A percentile compares a stretch with the other conserved stretches of the same genome.
phyloP scores from a whole-genome alignment of 306 rosid species.

The Glycine tomentella region DNA sequence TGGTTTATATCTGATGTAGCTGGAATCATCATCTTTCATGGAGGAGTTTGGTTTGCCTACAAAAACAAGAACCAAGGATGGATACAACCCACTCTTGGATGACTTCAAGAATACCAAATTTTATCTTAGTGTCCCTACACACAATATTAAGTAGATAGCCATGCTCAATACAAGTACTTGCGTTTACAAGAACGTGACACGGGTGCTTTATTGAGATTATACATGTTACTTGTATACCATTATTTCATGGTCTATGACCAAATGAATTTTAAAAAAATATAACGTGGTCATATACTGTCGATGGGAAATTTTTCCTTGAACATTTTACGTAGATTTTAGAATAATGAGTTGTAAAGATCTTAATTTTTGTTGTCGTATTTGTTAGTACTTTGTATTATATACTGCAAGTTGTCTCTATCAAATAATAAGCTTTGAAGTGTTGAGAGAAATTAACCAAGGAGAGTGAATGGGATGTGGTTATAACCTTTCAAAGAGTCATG shows the following conservation, averaged over 20 bases:
- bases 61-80: conserved; percentile 88
- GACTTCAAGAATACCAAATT: conserved; percentile 94
- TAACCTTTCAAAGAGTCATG: no score
- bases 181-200: conserved; percentile 34
- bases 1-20: conserved; percentile 57
- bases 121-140: conserved; percentile 92
- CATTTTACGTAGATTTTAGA: conserved; percentile 19
- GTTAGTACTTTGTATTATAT: neutral
- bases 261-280: neutral
- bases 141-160: conserved; percentile 62
- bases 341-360: neutral
- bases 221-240: conserved; percentile 7
- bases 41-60: conserved; percentile 95
- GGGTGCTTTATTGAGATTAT: conserved; percentile 12
- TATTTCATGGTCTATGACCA: conserved; percentile 5
- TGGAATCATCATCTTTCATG: conserved; percentile 96
- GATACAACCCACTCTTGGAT: conserved; percentile 91
- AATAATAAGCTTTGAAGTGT: no score
- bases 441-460: no score
- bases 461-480: no score
- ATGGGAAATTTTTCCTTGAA: conserved; percentile 15
- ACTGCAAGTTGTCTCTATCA: neutral
- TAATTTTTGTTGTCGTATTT: conserved; percentile 2
- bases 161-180: conserved; percentile 28
- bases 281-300: neutral